Conservation (phyloP, 2,329 filamentous ascomycete species). For the Diaporthe capsici region DNA sequence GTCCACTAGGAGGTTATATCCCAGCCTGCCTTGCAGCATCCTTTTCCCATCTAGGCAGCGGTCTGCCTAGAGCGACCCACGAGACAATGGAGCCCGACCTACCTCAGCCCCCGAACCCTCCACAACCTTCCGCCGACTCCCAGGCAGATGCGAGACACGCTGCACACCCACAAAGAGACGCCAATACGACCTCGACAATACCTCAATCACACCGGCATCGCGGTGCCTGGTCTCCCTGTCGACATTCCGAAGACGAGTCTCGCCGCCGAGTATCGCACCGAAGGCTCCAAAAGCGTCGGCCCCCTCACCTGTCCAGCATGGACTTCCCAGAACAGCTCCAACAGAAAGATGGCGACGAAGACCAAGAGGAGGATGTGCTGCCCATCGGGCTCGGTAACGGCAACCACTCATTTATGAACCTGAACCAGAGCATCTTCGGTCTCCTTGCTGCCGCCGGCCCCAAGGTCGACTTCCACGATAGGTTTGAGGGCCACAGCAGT, state of each 20-base stretch:
- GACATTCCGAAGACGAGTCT: constrained; percentile 50
- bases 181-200: constrained; percentile 26
- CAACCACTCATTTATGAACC: constrained; percentile 68
- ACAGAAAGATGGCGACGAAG: constrained; percentile 62
- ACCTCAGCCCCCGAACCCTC: constrained; percentile 23
- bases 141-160: constrained; percentile 5
- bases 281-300: constrained; percentile 60
- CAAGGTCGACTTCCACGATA: constrained; percentile 83
- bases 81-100: constrained; percentile 38
- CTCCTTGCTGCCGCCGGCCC: constrained; percentile 92
- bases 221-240: constrained; percentile 42
- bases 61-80: constrained; percentile 37
- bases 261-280: constrained; percentile 55
- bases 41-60: constrained; percentile 36
- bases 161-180: constrained; percentile 19
- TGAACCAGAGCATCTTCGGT: constrained; percentile 96
- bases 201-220: constrained; percentile 28
- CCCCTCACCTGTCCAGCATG: constrained; percentile 53
- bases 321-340: constrained; percentile 69
- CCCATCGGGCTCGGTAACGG: constrained; percentile 63
- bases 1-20: constrained; percentile 19
- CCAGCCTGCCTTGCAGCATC: constrained; percentile 37
- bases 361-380: constrained; percentile 63
- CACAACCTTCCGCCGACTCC: constrained; percentile 32
- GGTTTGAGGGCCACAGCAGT: constrained; percentile 84